Percentiles rank a stretch among this genome's conserved stretches.
phyloP scores from a whole-genome alignment of 2,329 filamentous ascomycete species.

The Aspergillus texensis region DNA sequence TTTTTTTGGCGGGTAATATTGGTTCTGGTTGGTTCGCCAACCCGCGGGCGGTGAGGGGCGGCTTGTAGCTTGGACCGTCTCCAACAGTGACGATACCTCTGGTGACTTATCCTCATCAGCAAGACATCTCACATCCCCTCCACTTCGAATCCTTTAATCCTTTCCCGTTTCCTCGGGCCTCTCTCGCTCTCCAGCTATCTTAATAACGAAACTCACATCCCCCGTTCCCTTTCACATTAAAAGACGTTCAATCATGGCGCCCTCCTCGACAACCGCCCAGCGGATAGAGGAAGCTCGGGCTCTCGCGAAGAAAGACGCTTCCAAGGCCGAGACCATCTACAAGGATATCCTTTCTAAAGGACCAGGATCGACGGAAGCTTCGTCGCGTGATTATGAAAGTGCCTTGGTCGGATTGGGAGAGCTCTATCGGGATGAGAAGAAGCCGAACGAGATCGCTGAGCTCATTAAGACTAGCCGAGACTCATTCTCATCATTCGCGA shows the following conservation, averaged over 20 bases:
- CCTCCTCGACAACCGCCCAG: slow-evolving; percentile 55
- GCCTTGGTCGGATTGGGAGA: slow-evolving; percentile 87
- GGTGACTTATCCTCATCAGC: slow-evolving; percentile 4
- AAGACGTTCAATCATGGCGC: slow-evolving; percentile 47
- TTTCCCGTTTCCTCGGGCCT: not conserved
- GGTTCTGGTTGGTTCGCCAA: slow-evolving; percentile 33
- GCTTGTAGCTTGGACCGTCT: slow-evolving; percentile 11
- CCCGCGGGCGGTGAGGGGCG: slow-evolving; percentile 33
- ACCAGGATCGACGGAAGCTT: slow-evolving; percentile 80
- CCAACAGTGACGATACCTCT: slow-evolving; percentile 27
- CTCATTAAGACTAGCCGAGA: slow-evolving; percentile 88
- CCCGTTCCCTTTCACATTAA: not conserved
- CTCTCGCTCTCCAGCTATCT: not conserved
- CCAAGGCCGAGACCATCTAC: slow-evolving; percentile 84
- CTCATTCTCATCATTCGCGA: slow-evolving; percentile 92
- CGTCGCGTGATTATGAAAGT: slow-evolving; percentile 87
- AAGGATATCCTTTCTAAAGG: slow-evolving; percentile 86
- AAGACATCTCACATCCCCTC: not conserved
- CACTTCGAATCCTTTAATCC: not conserved
- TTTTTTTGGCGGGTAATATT: slow-evolving; percentile 31
- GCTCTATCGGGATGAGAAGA: slow-evolving; percentile 82
- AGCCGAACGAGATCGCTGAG: slow-evolving; percentile 81
- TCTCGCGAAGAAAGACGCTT: slow-evolving; percentile 76
- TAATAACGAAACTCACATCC: not conserved
- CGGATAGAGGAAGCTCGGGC: slow-evolving; percentile 88